phyloP scores from a whole-genome alignment of 495 filamentous ascomycete species.

The Hyaloscypha variabilis region DNA sequence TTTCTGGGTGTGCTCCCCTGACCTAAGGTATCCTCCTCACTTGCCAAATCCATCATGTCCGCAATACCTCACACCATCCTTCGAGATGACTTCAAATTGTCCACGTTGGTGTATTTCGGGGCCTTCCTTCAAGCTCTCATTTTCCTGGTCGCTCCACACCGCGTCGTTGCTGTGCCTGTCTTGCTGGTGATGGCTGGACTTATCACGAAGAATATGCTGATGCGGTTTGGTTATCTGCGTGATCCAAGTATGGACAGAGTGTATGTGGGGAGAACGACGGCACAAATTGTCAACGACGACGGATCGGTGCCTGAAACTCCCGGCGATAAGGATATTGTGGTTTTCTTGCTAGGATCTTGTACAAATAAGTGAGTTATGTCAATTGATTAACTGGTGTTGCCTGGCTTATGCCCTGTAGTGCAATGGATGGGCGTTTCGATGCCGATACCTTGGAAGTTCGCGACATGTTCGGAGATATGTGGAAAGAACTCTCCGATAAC shows the following conservation, averaged over 20 bases:
- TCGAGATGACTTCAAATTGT: neutral
- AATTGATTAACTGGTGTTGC: neutral
- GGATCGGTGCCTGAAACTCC: neutral
- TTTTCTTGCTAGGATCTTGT: neutral
- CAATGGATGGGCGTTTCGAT: neutral
- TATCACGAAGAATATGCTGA: neutral
- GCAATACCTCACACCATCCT: neutral
- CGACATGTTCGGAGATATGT: neutral
- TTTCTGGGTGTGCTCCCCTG: neutral
- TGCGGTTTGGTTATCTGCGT: neutral
- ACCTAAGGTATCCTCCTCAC: neutral
- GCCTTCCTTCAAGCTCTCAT: neutral
- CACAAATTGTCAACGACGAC: neutral
- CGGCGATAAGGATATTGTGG: neutral
- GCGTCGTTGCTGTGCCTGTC: neutral
- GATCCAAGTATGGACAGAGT: neutral
- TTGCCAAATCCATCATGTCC: neutral
- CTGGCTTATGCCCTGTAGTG: neutral
- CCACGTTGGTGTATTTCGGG: neutral
- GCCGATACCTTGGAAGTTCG: neutral
- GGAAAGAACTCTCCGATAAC: neutral
- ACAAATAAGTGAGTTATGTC: neutral
- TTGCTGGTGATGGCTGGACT: neutral
- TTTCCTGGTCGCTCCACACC: neutral
- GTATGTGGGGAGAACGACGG: neutral